Percentiles rank a stretch among this genome's conserved stretches.
Evolutionary conservation across 108 stramenopile species (phyloP).

Genomic region (Cyclotella atomus): DNA sequence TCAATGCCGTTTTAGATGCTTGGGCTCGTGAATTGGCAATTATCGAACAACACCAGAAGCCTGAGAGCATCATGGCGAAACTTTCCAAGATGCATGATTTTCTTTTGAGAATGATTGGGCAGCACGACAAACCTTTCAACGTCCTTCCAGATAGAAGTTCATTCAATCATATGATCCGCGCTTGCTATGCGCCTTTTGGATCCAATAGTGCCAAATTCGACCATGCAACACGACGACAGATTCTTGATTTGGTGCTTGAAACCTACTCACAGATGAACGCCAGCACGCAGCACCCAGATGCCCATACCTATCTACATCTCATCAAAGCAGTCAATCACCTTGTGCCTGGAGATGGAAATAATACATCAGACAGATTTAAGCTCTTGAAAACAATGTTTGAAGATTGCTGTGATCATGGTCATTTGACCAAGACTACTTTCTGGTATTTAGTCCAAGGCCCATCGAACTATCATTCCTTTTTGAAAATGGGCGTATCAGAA

Average conservation of each 20-base stretch:
- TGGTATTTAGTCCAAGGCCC: too few species aligned
- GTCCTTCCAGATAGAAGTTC: conserved; percentile 45
- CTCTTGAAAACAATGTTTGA: conserved; percentile 30
- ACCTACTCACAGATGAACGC: conserved; percentile 27
- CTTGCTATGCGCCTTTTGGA: conserved; percentile 41
- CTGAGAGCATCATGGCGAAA: conserved; percentile 4
- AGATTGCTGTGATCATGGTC: conserved; percentile 36
- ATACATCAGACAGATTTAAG: conserved; percentile 16
- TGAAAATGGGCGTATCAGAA: neutral
- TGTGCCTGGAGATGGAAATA: neutral
- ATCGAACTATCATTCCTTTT: conserved; percentile 8
- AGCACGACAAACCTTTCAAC: conserved; percentile 23
- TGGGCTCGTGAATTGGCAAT: conserved; percentile 35
- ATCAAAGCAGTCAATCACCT: conserved; percentile 41
- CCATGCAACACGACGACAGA: conserved; percentile 11
- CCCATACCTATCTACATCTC: conserved; percentile 42
- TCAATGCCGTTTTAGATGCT: conserved; percentile 44
- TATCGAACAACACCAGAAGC: neutral
- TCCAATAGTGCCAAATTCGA: conserved; percentile 1
- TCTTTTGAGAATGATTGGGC: conserved; percentile 19
- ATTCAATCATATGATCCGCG: conserved; percentile 45
- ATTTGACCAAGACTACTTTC: conserved; percentile 36
- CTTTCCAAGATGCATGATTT: conserved; percentile 30
- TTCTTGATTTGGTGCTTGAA: conserved; percentile 24
- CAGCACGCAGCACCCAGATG: conserved; percentile 26